phyloP scores from a whole-genome alignment of 805 yeast genomes.

The Suhomyces vadensis region DNA sequence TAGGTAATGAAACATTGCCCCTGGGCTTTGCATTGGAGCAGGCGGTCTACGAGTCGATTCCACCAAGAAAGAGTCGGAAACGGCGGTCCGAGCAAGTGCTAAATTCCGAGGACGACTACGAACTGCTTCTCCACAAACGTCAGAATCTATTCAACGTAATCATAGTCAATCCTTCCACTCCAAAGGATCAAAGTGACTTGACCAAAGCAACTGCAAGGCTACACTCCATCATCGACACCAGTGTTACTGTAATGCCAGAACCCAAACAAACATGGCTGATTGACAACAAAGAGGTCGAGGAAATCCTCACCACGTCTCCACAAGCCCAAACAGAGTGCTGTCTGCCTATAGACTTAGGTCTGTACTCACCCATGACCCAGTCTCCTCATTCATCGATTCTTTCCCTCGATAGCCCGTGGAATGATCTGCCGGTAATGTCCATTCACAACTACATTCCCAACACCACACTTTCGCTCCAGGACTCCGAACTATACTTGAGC shows the following conservation, averaged over 20 bases:
- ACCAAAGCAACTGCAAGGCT: not conserved
- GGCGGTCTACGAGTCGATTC: slow-evolving; percentile 8
- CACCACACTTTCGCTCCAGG: slow-evolving; percentile 7
- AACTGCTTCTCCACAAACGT: not conserved
- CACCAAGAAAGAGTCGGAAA: not conserved
- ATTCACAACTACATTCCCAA: slow-evolving; percentile 10
- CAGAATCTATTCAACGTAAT: slow-evolving; percentile 10
- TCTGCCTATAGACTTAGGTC: not conserved
- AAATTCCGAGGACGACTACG: not conserved
- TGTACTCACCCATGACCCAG: not conserved
- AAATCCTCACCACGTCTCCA: not conserved
- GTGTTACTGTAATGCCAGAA: not conserved
- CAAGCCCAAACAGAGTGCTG: not conserved
- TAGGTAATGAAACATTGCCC: slow-evolving; percentile 12
- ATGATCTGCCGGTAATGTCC: not conserved
- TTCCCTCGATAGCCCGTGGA: slow-evolving; percentile 1
- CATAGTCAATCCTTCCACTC: slow-evolving; percentile 5
- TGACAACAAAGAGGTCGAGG: not conserved
- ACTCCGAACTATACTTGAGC: slow-evolving; percentile 13
- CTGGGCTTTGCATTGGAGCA: slow-evolving; percentile 8
- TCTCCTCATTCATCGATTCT: not conserved
- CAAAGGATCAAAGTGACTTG: slow-evolving; percentile 3
- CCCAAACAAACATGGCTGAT: not conserved
- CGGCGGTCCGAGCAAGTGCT: not conserved
- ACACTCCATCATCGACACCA: slow-evolving; percentile 1